phyloP scores from a whole-genome alignment of 176 grass and related monocot species.

The Cymbopogon citratus region DNA sequence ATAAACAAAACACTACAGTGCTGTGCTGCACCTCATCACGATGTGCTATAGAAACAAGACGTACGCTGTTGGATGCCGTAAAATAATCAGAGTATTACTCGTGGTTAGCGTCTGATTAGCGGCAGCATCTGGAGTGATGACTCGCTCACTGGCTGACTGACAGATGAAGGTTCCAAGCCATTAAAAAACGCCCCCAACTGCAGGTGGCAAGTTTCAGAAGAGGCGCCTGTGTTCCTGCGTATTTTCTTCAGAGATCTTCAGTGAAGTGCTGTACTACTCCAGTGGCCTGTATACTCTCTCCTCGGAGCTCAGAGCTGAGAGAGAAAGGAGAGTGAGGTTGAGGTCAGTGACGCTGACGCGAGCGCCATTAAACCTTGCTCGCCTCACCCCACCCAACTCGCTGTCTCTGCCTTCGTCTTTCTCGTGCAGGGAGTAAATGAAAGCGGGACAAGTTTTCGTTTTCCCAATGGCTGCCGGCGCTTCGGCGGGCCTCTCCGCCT shows the following conservation, averaged over 20 bases:
- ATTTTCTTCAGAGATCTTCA: background rate
- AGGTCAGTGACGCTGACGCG: background rate
- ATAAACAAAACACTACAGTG: background rate
- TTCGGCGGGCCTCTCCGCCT: background rate
- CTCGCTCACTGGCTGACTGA: conserved; percentile 29
- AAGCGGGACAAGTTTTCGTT: background rate
- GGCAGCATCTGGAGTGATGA: background rate
- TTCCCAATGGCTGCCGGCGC: background rate
- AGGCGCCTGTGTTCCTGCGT: background rate
- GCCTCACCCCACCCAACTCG: conserved; percentile 10
- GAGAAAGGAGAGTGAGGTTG: background rate
- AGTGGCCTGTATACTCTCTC: background rate
- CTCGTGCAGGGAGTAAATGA: conserved; percentile 49
- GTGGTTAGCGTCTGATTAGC: conserved; percentile 16
- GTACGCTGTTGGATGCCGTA: conserved; percentile 22
- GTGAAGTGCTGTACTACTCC: background rate
- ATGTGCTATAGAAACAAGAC: background rate
- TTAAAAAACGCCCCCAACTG: conserved; percentile 35
- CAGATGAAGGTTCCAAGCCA: conserved; percentile 45
- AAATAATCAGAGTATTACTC: conserved; percentile 6
- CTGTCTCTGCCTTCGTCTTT: background rate
- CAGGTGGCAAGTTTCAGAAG: conserved; percentile 21
- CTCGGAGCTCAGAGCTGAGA: too few relatives aligned
- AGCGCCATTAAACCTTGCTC: background rate
- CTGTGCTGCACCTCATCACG: background rate